phyloP scores from a whole-genome alignment of 306 rosid genomes.

The Vigna nakashimae region DNA sequence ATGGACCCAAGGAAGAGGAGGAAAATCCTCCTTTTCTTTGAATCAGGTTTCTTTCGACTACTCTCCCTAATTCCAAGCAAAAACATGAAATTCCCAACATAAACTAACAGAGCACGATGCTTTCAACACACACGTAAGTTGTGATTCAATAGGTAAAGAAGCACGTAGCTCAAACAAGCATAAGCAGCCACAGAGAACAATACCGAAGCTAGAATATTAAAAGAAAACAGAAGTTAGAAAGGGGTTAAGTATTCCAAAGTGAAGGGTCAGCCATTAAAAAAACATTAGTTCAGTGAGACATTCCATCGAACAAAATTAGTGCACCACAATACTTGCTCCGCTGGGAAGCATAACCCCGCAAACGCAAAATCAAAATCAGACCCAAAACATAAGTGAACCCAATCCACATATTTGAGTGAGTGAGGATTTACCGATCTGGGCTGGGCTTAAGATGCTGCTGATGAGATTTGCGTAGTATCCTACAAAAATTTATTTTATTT shows the following conservation, averaged over 20 bases:
- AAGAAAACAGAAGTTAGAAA: background rate
- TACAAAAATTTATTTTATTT: no score
- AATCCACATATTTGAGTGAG: background rate
- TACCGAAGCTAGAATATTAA: background rate
- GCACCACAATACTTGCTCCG: background rate
- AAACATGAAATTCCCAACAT: background rate
- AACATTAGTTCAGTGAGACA: conserved; percentile 1
- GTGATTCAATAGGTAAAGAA: conserved; percentile 12
- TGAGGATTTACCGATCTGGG: no score
- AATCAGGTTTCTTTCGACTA: background rate
- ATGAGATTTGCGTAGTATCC: no score
- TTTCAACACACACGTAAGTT: background rate
- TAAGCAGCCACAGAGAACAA: background rate
- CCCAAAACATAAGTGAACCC: background rate
- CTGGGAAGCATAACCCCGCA: background rate
- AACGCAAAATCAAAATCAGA: conserved; percentile 8
- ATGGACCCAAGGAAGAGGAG: background rate
- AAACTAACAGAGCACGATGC: conserved; percentile 1
- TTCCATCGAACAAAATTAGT: conserved; percentile 37
- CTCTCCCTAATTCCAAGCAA: background rate
- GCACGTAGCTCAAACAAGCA: conserved; percentile 20
- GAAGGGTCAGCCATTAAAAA: background rate
- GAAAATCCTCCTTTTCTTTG: background rate
- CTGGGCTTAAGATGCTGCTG: no score
- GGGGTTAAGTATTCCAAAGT: conserved; percentile 3